Evolutionary conservation across 73 alveolate genomes (phyloP).

Genomic region (Diophrys appendiculata): DNA sequence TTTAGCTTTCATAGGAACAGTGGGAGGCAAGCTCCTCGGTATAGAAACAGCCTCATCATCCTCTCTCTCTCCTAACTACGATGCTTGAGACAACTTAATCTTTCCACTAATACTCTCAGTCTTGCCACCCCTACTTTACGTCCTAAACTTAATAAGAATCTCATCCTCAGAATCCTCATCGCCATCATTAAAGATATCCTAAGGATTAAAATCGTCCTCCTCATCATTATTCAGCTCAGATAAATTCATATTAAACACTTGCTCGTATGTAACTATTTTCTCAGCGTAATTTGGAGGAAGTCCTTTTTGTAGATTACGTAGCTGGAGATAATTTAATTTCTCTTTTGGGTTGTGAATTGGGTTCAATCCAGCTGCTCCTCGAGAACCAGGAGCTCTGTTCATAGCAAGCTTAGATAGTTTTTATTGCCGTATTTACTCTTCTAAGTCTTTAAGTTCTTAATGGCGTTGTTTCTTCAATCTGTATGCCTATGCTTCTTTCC

Average conservation of each 20-base stretch:
- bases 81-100: too few species aligned
- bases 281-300: not conserved
- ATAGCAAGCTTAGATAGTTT: not conserved
- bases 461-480: not conserved
- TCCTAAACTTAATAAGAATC: too few species aligned
- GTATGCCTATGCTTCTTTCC: not conserved
- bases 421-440: not conserved
- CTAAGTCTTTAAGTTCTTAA: not conserved
- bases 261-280: not conserved
- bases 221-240: not conserved
- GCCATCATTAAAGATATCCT: constrained; percentile 3
- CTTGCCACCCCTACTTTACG: too few species aligned
- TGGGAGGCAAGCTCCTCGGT: too few species aligned
- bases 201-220: constrained; percentile 18
- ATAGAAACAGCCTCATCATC: too few species aligned
- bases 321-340: not conserved
- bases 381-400: not conserved
- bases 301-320: not conserved
- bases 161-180: too few species aligned
- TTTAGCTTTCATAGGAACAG: too few species aligned
- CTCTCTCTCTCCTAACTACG: too few species aligned
- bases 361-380: not conserved
- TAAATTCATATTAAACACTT: not conserved
- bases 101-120: too few species aligned
- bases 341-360: not conserved